phyloP scores from a whole-genome alignment of 1,284 basidiomycete genomes.

The Moesziomyces globuligerus region DNA sequence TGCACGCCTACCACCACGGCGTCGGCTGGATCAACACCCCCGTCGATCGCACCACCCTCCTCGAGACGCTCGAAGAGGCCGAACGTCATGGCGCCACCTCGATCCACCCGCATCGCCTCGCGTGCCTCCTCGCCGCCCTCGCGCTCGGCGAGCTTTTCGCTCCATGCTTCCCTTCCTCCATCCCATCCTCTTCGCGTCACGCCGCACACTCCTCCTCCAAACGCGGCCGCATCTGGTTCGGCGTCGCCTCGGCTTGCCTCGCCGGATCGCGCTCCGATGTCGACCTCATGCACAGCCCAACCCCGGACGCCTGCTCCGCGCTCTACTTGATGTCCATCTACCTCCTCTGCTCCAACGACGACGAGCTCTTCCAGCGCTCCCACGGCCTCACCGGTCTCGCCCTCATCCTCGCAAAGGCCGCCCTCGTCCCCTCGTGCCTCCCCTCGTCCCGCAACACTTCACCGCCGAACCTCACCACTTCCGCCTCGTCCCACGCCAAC shows the following conservation, averaged over 20 bases:
- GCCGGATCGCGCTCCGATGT: conserved; percentile 10
- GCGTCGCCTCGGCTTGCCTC: conserved; percentile 29
- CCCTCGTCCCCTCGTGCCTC: conserved; percentile 12
- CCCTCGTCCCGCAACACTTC: neutral
- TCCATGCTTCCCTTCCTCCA: conserved; percentile 8
- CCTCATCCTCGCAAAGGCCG: conserved; percentile 24
- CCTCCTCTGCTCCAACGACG: conserved; percentile 24
- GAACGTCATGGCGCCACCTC: conserved; percentile 27
- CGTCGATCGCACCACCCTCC: conserved; percentile 22
- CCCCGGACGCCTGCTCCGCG: conserved; percentile 33
- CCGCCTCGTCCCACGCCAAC: conserved; percentile 6
- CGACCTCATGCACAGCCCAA: conserved; percentile 23
- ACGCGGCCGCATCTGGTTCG: conserved; percentile 30
- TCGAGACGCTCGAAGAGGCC: conserved; percentile 29
- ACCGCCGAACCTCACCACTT: neutral
- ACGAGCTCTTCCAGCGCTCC: conserved; percentile 21
- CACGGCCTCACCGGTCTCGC: conserved; percentile 24
- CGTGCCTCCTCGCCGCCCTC: conserved; percentile 32
- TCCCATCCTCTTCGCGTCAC: neutral
- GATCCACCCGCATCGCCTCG: conserved; percentile 36
- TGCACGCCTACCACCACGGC: conserved; percentile 29
- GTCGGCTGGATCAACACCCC: conserved; percentile 34
- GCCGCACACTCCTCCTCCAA: conserved; percentile 2
- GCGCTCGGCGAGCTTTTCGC: conserved; percentile 31
- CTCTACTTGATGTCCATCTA: conserved; percentile 40